Base-by-base conservation (phyloP, 345 rosid genomes). In the Odontarrhena argentea region DNA sequence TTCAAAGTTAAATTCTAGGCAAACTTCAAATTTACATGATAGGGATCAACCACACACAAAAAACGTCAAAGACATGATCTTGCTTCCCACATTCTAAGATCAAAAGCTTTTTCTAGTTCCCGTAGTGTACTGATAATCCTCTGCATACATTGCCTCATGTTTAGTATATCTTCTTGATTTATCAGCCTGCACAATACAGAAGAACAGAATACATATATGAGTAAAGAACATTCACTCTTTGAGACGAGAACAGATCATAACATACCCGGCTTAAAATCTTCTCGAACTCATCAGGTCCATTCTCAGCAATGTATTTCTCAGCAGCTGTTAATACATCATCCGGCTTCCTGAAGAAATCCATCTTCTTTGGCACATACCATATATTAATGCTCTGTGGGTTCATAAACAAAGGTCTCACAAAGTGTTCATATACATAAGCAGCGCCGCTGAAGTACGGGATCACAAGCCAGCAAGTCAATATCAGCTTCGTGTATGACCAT, bases 401-500 rank as follows among this genome's bases (percentile, higher is more conserved):
- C 63, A 85, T 25, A 51, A 84, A 83, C 76, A 91, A 44, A 46
- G 93, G 91, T 70, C 99, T 89, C 76, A 91, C 77, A 62, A 83
- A 81, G 73, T 88, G 95, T 60, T 91, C 91, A 60, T 94, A 94
- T 15, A 91, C 96, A 67, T 87, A 87, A 32, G 99, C 87, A 74
- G 99, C 97, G 13, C 99, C 97, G 9, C 87, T 91, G 81, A 94
- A 94, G 81, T 91, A 83, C 0, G 99, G 97, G 30, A 94, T 85
- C 42, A 87, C 99, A 64, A 94, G 80, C 99, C 99, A 94, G 77
- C 97, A 88, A 53, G 96, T 91, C 74, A 88, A 55, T 49, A 88
- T 73, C 71, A 94, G 92, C 88, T 88, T 94, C 2, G 76, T 73
- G 63, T 85, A 86, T 5, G 96, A 77, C 97, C 96, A 94, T 36